Evolutionary conservation across 129 eudicot genomes (phyloP).

Genomic region (Lonicera japonica): DNA sequence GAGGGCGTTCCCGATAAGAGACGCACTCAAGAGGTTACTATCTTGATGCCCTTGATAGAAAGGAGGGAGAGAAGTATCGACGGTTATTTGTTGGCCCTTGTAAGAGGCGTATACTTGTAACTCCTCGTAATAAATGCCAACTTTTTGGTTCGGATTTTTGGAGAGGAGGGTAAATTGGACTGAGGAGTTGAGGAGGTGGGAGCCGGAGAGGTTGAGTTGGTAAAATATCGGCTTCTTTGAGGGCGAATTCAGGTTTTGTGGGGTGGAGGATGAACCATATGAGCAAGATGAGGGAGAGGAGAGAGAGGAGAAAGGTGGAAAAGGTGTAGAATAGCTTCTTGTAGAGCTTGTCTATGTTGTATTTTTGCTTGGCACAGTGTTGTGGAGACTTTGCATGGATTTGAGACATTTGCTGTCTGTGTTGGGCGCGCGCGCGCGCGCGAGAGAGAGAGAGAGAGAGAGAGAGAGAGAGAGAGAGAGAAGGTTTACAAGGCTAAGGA

Average conservation of each 20-base stretch:
- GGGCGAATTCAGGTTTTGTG: conserved; percentile 70
- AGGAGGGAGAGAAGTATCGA: conserved; percentile 45
- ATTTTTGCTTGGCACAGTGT: conserved; percentile 65
- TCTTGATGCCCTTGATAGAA: conserved; percentile 70
- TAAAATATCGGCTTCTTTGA: conserved; percentile 61
- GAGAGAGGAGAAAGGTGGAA: conserved; percentile 52
- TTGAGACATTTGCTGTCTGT: conserved; percentile 64
- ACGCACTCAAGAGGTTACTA: conserved; percentile 39
- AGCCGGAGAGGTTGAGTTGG: conserved; percentile 61
- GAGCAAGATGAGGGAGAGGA: conserved; percentile 57
- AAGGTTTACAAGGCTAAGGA: conserved; percentile 36
- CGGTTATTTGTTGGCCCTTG: conserved; percentile 66
- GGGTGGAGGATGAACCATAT: conserved; percentile 72
- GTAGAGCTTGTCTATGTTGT: conserved; percentile 29
- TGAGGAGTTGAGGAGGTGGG: conserved; percentile 74
- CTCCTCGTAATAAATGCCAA: conserved; percentile 68
- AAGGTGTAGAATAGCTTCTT: conserved; percentile 53
- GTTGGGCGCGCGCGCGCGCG: background rate
- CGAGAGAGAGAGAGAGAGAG: conserved; percentile 9
- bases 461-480: conserved; percentile 1
- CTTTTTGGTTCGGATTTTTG: conserved; percentile 64
- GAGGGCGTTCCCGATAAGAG: conserved; percentile 41
- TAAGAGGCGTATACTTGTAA: conserved; percentile 57
- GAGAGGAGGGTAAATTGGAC: conserved; percentile 61
- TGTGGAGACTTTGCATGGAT: conserved; percentile 70